Evolutionary conservation across 495 filamentous ascomycete genomes (phyloP).

Genomic region (Hypoxylon lienhwacheense): DNA sequence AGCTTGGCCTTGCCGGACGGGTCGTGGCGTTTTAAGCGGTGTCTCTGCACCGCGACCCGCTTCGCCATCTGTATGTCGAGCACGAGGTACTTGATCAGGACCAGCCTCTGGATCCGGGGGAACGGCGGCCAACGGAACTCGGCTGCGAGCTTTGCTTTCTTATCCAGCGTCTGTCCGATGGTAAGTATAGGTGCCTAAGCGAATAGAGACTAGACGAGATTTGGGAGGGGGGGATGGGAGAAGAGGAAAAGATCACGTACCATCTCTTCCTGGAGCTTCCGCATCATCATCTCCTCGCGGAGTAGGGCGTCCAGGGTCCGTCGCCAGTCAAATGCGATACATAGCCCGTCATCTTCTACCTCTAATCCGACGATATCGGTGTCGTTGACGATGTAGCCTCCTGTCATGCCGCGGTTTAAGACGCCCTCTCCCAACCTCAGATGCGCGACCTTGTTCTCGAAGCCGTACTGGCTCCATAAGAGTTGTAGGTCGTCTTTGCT

Average conservation of each 20-base stretch:
- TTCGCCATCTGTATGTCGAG: constrained; percentile 29
- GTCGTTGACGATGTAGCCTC: constrained; percentile 27
- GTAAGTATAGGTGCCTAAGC: constrained; percentile 18
- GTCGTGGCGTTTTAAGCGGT: constrained; percentile 18
- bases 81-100: constrained; percentile 23
- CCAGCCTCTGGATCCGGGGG: constrained; percentile 18
- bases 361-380: constrained; percentile 22
- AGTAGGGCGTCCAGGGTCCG: constrained; percentile 21
- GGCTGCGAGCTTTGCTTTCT: constrained; percentile 6
- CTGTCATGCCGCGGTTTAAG: constrained; percentile 24
- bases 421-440: constrained; percentile 24
- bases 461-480: constrained; percentile 25
- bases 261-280: constrained; percentile 20
- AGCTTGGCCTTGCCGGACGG: constrained; percentile 14
- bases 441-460: constrained; percentile 28
- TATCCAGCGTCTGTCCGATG: constrained; percentile 13
- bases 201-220: constrained; percentile 9
- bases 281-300: constrained; percentile 32
- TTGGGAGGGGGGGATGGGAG: too few relatives aligned
- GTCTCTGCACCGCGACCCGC: constrained; percentile 22
- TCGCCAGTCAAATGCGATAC: constrained; percentile 25
- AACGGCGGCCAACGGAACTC: constrained; percentile 26
- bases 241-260: constrained; percentile 16
- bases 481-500: constrained; percentile 16
- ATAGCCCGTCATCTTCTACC: constrained; percentile 22